Percentiles rank a stretch among this genome's conserved stretches.
Conservation (phyloP, 805 yeast species). For the Saccharomycopsis vini region DNA sequence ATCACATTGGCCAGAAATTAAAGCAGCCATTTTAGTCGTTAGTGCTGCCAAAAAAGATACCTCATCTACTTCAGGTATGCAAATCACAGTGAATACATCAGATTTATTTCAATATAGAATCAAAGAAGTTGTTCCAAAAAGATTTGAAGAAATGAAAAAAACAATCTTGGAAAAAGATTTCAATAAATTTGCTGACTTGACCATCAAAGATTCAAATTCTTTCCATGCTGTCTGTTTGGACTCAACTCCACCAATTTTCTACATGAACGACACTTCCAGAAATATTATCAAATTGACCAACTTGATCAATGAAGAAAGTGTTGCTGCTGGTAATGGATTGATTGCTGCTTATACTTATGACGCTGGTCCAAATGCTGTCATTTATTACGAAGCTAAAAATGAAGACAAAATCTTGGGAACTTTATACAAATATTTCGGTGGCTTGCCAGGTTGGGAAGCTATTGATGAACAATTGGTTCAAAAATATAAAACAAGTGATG, state of each 20-base stretch:
- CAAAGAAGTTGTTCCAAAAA: constrained; percentile 71
- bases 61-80: constrained; percentile 95
- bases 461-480: constrained; percentile 14
- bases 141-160: constrained; percentile 75
- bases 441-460: constrained; percentile 61
- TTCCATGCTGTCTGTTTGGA: constrained; percentile 98
- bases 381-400: constrained; percentile 73
- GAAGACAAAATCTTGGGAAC: constrained; percentile 68
- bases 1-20: constrained; percentile 86
- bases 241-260: constrained; percentile 91
- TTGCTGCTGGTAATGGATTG: constrained; percentile 35
- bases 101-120: constrained; percentile 78
- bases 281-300: constrained; percentile 64
- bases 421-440: constrained; percentile 48
- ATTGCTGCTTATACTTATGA: constrained; percentile 96
- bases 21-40: constrained; percentile 86
- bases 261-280: constrained; percentile 84
- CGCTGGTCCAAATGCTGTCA: constrained; percentile 98
- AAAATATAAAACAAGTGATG: constrained; percentile 25
- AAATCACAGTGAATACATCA: constrained; percentile 82
- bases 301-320: constrained; percentile 47
- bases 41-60: constrained; percentile 92
- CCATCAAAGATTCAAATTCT: constrained; percentile 94
- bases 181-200: constrained; percentile 71
- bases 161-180: constrained; percentile 73